Base-by-base conservation (phyloP, 2,329 filamentous ascomycete genomes). In the Cladosporium sp. region DNA sequence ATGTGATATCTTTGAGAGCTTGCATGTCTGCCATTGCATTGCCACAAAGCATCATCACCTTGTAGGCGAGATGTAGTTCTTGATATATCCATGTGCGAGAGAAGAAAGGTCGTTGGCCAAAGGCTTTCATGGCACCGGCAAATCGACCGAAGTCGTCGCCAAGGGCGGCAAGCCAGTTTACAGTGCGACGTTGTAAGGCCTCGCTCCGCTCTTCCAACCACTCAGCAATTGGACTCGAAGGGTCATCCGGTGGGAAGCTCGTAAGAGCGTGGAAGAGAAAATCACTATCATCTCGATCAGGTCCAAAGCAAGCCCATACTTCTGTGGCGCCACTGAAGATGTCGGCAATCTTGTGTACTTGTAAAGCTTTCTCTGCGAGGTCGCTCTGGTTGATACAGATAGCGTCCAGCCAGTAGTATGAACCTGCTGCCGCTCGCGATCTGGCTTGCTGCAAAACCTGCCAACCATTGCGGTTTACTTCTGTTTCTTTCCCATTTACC, bases 371-470 rank as follows among this genome's bases (percentile, higher is more conserved):
- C 34, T 63, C 61, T 14, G 42, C 12, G 5, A 52, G 28, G 39
- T 62, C 55, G 19, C 28, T 34, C 37, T 61, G 61, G 22, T 62
- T 59, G 42, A 62, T 62, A 36, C 61, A 62, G 3, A 62, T 17
- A 5, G 59, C 34, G 37, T 62, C 61, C 5, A 59, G 49, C 61
- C 61, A 61, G 47, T 36, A 50, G 30, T 20, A 14, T 3, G 12
- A 15, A 3, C 28, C 28, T 5, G 20, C 14, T 3, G 11, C 5
- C 3, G 45, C 37, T 17, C 37, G 50, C 9, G 4, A 7, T n/a
- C 20, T 12, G 5, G 30, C 36, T 59, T 47, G 47, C 12, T 36
- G 25, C 15, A 50, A 4, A 6, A n/a, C 17, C 4, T 50, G n/a
- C n/a, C 30, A 50, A 8, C 47, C 25, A n/a, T 50, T 50, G 12